Conservation (phyloP, 768 basidiomycete genomes). For the Pisolithus orientalis region DNA sequence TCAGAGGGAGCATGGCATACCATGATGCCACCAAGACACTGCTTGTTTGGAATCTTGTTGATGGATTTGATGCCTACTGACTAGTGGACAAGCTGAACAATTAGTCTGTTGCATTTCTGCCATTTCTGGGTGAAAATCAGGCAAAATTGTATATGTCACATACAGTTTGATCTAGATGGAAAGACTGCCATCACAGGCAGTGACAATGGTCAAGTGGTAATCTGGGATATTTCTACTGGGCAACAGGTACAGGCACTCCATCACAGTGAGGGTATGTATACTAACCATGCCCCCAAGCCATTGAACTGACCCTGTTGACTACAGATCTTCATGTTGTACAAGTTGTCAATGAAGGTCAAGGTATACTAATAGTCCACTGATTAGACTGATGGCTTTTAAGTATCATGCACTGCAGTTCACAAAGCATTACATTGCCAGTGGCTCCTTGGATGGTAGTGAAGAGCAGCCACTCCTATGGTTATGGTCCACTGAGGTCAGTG, state of each 20-base stretch:
- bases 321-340: neutral
- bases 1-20: neutral
- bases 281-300: neutral
- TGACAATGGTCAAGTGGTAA: constrained; percentile 1
- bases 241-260: neutral
- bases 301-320: neutral
- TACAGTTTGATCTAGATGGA: neutral
- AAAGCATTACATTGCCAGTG: neutral
- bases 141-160: neutral
- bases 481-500: neutral
- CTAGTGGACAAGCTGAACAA: neutral
- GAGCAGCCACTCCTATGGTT: neutral
- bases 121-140: neutral
- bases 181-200: neutral
- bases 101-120: no score
- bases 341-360: neutral
- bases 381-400: neutral
- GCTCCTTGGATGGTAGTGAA: neutral
- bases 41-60: constrained; percentile 1
- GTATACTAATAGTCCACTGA: neutral
- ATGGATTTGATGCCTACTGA: constrained; percentile 1
- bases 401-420: neutral
- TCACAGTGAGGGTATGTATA: neutral
- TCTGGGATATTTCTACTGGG: neutral
- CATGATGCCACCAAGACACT: neutral